phyloP scores from a whole-genome alignment of 352 stramenopile species.

The Globisporangium heterothallicum region DNA sequence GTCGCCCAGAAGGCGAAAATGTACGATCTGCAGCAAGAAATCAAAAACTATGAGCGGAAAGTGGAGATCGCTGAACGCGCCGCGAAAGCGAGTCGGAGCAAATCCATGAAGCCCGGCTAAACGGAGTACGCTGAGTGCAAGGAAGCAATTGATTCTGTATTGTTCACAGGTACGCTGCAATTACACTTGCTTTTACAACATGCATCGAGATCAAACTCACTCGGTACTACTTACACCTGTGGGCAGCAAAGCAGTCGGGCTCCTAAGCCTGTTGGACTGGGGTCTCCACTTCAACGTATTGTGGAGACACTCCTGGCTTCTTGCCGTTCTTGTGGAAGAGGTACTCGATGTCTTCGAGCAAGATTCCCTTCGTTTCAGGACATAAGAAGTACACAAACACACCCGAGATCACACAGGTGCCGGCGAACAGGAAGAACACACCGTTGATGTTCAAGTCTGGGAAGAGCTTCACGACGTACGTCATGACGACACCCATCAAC shows the following conservation, averaged over 20 bases:
- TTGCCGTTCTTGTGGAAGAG: slow-evolving; percentile 20
- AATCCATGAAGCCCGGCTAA: slow-evolving; percentile 6
- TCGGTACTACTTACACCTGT: no score
- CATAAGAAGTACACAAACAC: slow-evolving; percentile 37
- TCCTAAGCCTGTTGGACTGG: slow-evolving; percentile 1
- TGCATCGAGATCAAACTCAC: no score
- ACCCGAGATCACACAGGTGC: slow-evolving; percentile 23
- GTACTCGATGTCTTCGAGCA: slow-evolving; percentile 43
- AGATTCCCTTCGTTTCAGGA: slow-evolving; percentile 30
- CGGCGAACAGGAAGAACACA: slow-evolving; percentile 55
- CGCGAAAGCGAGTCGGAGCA: slow-evolving; percentile 41
- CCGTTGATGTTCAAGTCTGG: slow-evolving; percentile 39
- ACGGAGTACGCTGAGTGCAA: no score
- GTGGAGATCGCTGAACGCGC: slow-evolving; percentile 90
- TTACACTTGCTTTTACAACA: no score
- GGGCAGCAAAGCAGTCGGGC: no score
- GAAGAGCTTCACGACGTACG: slow-evolving; percentile 19
- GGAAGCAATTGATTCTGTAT: no score
- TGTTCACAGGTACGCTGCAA: no score
- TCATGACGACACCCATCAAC: slow-evolving; percentile 36
- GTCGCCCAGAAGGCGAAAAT: slow-evolving; percentile 86
- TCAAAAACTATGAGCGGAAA: slow-evolving; percentile 92
- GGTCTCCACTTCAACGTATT: slow-evolving; percentile 26
- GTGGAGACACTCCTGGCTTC: slow-evolving; percentile 11
- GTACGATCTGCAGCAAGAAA: slow-evolving; percentile 80